Percentiles rank a stretch among this genome's conserved stretches.
Evolutionary conservation across 2,329 filamentous ascomycete genomes (phyloP).

Genomic region (Mycosphaerella arachidis): DNA sequence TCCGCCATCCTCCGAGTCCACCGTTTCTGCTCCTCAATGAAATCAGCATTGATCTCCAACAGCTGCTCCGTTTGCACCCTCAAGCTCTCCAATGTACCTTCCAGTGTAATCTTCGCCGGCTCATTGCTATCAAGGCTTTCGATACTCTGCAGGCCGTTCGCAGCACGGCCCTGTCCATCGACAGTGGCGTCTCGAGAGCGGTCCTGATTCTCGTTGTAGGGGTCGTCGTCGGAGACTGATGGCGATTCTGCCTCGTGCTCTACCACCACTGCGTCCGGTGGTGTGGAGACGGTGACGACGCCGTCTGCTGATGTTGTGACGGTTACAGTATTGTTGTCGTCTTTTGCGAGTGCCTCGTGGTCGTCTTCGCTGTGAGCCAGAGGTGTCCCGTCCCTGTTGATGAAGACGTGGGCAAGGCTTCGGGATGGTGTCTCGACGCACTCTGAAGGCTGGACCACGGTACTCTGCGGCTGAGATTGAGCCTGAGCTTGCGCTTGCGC

Average conservation of each 20-base stretch:
- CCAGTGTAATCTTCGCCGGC: constrained; percentile 23
- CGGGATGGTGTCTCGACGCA: constrained; percentile 3
- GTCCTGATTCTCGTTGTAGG: neutral
- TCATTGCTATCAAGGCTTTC: neutral
- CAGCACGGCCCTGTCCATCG: neutral
- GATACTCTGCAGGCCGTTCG: neutral
- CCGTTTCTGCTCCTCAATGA: constrained; percentile 28
- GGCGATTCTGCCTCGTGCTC: neutral
- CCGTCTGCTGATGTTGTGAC: neutral
- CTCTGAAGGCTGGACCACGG: neutral
- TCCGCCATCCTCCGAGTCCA: constrained; percentile 14
- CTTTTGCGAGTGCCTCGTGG: neutral
- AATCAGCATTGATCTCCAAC: constrained; percentile 34
- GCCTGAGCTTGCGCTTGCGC: neutral
- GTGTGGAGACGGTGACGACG: neutral
- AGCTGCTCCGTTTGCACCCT: constrained; percentile 33
- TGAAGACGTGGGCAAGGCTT: constrained; percentile 17
- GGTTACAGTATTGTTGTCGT: neutral
- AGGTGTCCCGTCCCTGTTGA: constrained; percentile 19
- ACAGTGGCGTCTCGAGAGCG: neutral
- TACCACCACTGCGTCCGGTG: neutral
- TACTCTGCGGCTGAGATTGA: neutral
- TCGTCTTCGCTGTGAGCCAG: constrained; percentile 19
- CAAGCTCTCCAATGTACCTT: constrained; percentile 31
- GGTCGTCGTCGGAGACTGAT: neutral